These are phyloP conservation scores for Poterioochromonas sp. DNA, from an alignment of 352 stramenopile genomes.

Conservation along the genomic window DNA sequence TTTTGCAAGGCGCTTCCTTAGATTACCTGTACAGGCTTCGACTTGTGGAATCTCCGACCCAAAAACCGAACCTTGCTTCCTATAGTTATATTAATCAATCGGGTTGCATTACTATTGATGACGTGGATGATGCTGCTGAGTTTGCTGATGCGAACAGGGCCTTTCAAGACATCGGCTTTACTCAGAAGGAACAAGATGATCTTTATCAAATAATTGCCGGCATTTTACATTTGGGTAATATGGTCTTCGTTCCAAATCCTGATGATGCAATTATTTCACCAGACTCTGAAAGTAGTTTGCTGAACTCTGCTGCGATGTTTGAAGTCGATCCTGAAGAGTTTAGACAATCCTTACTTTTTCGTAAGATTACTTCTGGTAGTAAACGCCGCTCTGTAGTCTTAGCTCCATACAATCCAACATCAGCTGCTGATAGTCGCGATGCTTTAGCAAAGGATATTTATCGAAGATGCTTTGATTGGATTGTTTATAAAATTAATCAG, in stretches of 20 bases:
- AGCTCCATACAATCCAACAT: background rate
- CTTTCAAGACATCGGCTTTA: conserved; percentile 12
- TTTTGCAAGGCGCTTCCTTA: conserved; percentile 48
- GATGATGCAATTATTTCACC: background rate
- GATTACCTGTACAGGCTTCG: background rate
- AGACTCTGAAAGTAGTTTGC: background rate
- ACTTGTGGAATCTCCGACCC: conserved; percentile 74
- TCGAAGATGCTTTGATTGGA: conserved; percentile 50
- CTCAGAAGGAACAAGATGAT: background rate
- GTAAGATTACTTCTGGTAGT: background rate
- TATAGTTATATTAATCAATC: conserved; percentile 4
- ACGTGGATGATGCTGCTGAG: conserved; percentile 1
- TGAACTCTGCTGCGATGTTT: background rate
- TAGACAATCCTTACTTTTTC: background rate
- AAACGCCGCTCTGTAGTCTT: background rate
- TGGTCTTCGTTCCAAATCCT: conserved; percentile 62
- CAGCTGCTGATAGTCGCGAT: conserved; percentile 54
- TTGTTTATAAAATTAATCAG: conserved; percentile 56
- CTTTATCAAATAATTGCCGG: conserved; percentile 90
- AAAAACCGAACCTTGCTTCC: conserved; percentile 66
- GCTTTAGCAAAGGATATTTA: conserved; percentile 62
- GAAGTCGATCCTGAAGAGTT: background rate
- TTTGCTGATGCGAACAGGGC: background rate
- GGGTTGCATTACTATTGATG: conserved; percentile 2
- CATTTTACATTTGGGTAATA: conserved; percentile 92